phyloP scores from a whole-genome alignment of 2,329 filamentous ascomycete species.

The Diaporthe batatas region DNA sequence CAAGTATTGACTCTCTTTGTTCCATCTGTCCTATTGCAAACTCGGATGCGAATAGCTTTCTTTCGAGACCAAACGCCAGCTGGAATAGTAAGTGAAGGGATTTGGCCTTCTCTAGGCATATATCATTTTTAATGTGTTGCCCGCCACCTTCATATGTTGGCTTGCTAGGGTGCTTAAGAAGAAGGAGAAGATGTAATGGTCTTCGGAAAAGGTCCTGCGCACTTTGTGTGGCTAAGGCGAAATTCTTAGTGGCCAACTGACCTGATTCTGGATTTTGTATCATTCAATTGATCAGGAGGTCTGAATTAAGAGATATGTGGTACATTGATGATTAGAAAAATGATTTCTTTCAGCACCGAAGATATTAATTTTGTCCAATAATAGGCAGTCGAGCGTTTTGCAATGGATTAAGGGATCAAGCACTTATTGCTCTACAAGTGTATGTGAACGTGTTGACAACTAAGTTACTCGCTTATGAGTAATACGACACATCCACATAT shows the following conservation, averaged over 20 bases:
- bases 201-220: neutral
- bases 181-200: neutral
- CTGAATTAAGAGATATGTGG: no score
- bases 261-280: neutral
- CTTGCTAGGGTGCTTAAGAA: slow-evolving; percentile 18
- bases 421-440: neutral
- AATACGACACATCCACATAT: no score
- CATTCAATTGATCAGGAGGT: neutral
- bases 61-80: neutral
- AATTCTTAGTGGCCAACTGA: neutral
- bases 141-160: neutral
- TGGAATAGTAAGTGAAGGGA: slow-evolving; percentile 5
- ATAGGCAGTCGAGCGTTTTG: neutral
- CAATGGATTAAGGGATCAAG: neutral
- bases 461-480: neutral
- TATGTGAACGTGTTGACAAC: neutral
- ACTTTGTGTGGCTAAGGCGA: no score
- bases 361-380: neutral
- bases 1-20: slow-evolving; percentile 43
- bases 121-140: neutral
- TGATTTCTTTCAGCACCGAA: neutral
- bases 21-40: slow-evolving; percentile 44
- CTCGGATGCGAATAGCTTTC: slow-evolving; percentile 49
- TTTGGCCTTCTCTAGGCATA: slow-evolving; percentile 22
- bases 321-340: no score